These are phyloP conservation scores for Phytophthora hibernalis DNA, from an alignment of 352 stramenopile genomes.

Conservation along the genomic window DNA sequence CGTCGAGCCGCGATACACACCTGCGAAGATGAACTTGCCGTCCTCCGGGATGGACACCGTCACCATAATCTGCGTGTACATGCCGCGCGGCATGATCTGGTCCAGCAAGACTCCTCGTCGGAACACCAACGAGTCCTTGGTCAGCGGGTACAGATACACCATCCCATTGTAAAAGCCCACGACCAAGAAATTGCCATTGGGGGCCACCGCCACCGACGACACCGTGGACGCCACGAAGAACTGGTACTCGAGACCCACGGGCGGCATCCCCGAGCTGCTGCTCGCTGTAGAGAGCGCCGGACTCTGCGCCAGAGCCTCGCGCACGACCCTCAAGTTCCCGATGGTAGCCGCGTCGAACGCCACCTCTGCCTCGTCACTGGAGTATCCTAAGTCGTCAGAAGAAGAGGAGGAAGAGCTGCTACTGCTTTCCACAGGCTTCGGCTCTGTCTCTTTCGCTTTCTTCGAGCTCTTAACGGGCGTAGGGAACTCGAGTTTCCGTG, in stretches of 20 bases:
- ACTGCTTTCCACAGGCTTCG: conserved; percentile 24
- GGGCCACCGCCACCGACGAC: conserved; percentile 80
- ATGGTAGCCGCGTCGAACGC: conserved; percentile 69
- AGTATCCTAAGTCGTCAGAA: conserved; percentile 39
- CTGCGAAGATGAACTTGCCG: conserved; percentile 87
- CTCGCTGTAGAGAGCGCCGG: conserved; percentile 50
- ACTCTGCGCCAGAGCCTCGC: conserved; percentile 53
- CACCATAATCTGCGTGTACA: conserved; percentile 88
- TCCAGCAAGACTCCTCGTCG: conserved; percentile 79
- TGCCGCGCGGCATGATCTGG: conserved; percentile 78
- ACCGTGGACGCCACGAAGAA: conserved; percentile 74
- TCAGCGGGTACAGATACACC: conserved; percentile 66
- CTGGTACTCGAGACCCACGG: conserved; percentile 64
- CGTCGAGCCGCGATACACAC: conserved; percentile 86
- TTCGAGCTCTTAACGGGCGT: conserved; percentile 46
- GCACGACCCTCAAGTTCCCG: conserved; percentile 64
- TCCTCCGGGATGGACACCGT: conserved; percentile 77
- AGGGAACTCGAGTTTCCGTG: conserved; percentile 57
- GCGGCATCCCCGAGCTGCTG: conserved; percentile 37
- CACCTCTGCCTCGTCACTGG: conserved; percentile 69
- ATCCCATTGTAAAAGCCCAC: conserved; percentile 84
- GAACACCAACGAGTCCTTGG: conserved; percentile 66
- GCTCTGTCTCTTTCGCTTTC: not conserved
- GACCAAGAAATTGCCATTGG: conserved; percentile 76
- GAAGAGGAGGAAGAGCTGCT: conserved; percentile 32